A percentile compares a stretch with the other conserved stretches of the same genome.
Conservation (phyloP, 1,284 basidiomycete species). For the Ganoderma resinaceum region DNA sequence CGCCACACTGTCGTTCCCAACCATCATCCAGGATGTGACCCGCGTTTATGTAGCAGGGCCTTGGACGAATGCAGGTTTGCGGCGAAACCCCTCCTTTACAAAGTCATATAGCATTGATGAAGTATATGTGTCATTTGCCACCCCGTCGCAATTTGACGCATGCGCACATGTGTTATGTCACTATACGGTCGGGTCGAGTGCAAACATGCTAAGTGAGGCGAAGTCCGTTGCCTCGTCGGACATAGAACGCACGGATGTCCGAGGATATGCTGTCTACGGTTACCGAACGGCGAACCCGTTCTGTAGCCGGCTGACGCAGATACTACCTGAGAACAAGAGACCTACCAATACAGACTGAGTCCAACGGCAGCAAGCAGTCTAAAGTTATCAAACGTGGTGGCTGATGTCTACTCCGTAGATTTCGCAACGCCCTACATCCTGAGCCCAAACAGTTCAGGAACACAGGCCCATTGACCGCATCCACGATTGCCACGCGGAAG, state of each 20-base stretch:
- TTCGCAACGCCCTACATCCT: background rate
- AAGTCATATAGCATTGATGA: slow-evolving; percentile 20
- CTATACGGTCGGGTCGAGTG: background rate
- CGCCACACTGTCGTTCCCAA: background rate
- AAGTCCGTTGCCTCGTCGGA: slow-evolving; percentile 1
- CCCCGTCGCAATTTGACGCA: slow-evolving; percentile 7
- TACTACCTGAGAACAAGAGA: slow-evolving; percentile 18
- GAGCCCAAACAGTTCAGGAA: slow-evolving; percentile 3
- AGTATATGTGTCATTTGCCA: slow-evolving; percentile 18
- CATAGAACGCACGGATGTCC: slow-evolving; percentile 20
- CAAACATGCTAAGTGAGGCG: slow-evolving; percentile 13
- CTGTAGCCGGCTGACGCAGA: background rate
- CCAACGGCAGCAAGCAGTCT: slow-evolving; percentile 7
- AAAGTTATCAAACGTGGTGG: slow-evolving; percentile 8
- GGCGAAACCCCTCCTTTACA: slow-evolving; percentile 7
- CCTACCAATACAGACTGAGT: slow-evolving; percentile 15
- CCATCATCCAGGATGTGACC: slow-evolving; percentile 1
- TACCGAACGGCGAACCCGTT: background rate
- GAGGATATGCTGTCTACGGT: slow-evolving; percentile 18
- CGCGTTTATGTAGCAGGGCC: slow-evolving; percentile 5
- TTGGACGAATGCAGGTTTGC: background rate
- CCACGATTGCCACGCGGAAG: slow-evolving; percentile 20
- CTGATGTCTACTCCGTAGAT: slow-evolving; percentile 8
- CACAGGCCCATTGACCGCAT: slow-evolving; percentile 26
- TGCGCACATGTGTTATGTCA: slow-evolving; percentile 5